Percentiles rank a stretch among this genome's conserved stretches.
Evolutionary conservation across 306 rosid genomes (phyloP).

Genomic region (Vigna reflexopilosa): DNA sequence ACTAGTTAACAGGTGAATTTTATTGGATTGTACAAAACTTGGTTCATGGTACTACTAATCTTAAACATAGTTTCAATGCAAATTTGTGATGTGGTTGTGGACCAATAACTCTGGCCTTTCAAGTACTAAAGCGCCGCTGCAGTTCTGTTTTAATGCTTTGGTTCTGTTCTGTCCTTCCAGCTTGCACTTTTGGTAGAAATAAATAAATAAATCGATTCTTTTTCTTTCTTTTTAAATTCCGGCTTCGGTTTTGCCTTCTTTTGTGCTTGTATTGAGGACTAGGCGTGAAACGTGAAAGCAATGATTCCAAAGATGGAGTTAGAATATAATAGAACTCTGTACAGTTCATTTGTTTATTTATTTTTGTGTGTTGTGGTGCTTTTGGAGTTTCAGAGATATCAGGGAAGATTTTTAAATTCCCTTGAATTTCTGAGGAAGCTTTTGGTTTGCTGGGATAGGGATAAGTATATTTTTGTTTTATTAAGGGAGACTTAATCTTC

Average conservation of each 20-base stretch:
- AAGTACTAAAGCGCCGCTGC: slow-evolving; percentile 56
- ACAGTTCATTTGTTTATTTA: slow-evolving; percentile 1
- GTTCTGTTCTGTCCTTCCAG: slow-evolving; percentile 49
- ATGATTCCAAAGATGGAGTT: slow-evolving; percentile 52
- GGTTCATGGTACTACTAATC: slow-evolving; percentile 9
- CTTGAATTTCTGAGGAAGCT: slow-evolving; percentile 28
- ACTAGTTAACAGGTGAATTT: slow-evolving; percentile 36
- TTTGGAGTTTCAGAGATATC: slow-evolving; percentile 12
- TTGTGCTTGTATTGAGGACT: slow-evolving; percentile 40
- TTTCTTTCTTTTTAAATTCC: neutral
- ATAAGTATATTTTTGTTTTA: slow-evolving; percentile 30
- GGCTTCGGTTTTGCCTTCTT: neutral
- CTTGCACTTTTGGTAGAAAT: slow-evolving; percentile 26
- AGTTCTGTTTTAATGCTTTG: slow-evolving; percentile 54
- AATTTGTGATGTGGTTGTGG: slow-evolving; percentile 49
- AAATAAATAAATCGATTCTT: neutral
- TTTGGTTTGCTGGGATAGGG: neutral
- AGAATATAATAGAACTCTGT: slow-evolving; percentile 33
- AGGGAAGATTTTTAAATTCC: neutral
- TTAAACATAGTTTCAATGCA: slow-evolving; percentile 22
- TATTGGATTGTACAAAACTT: slow-evolving; percentile 12
- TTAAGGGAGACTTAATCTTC: slow-evolving; percentile 42
- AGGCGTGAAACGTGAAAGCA: slow-evolving; percentile 64
- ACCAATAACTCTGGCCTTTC: slow-evolving; percentile 47
- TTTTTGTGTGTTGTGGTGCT: neutral